Evolutionary conservation across 257 asterid genomes (phyloP).

Genomic region (Solanum tarapatanum): DNA sequence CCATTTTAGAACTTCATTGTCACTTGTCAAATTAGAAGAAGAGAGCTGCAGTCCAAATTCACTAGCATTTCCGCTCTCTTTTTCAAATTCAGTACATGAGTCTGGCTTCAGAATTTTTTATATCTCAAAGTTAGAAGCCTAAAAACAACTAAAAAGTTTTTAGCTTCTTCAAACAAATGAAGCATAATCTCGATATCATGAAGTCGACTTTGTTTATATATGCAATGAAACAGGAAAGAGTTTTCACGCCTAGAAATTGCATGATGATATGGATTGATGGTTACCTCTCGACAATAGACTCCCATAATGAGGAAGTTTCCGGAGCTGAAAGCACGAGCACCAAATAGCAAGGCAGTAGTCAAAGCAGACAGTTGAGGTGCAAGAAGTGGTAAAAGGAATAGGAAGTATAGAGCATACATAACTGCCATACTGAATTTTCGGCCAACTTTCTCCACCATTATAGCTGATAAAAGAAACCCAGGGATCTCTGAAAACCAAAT

Average conservation of each 20-base stretch:
- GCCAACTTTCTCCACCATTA: conserved; percentile 54
- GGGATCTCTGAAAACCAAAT: conserved; percentile 48
- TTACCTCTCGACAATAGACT: neutral
- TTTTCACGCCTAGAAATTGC: neutral
- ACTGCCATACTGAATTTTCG: conserved; percentile 47
- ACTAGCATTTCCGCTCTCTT: neutral
- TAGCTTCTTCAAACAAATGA: neutral
- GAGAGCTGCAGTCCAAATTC: neutral
- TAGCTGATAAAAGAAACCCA: conserved; percentile 46
- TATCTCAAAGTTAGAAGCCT: neutral
- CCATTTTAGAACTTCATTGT: neutral
- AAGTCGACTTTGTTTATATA: neutral
- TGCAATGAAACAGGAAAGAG: neutral
- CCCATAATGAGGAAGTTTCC: conserved; percentile 31
- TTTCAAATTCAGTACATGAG: neutral
- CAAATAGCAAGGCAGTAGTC: conserved; percentile 40
- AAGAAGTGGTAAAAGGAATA: conserved; percentile 46
- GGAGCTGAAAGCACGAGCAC: conserved; percentile 51
- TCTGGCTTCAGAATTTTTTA: neutral
- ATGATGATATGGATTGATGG: neutral
- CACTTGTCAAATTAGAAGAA: neutral
- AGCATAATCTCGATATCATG: neutral
- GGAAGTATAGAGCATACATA: conserved; percentile 29
- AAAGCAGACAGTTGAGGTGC: conserved; percentile 15
- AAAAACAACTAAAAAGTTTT: neutral